phyloP scores from a whole-genome alignment of 495 filamentous ascomycete species.

The Glarea lozoyensis region DNA sequence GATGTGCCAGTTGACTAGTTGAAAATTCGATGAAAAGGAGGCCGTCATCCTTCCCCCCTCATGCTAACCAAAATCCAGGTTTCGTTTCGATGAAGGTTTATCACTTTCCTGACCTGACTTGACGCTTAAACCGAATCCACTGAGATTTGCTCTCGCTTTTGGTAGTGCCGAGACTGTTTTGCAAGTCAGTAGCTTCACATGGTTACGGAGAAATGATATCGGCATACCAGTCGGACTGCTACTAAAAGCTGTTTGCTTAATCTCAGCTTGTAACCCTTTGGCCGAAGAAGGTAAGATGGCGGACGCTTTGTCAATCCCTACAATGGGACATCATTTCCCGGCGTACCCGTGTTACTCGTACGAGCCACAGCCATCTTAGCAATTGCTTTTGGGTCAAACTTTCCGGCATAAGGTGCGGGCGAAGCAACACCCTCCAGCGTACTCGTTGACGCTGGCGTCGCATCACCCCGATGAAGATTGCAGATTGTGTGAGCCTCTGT shows the following conservation, averaged over 20 bases:
- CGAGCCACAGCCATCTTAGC: slow-evolving; percentile 56
- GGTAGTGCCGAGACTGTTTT: slow-evolving; percentile 38
- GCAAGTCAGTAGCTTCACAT: slow-evolving; percentile 10
- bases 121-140: slow-evolving; percentile 73
- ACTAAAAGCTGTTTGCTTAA: slow-evolving; percentile 36
- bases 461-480: no score
- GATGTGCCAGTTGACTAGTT: no score
- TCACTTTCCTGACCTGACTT: slow-evolving; percentile 53
- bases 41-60: slow-evolving; percentile 74
- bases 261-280: slow-evolving; percentile 43
- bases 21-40: no score
- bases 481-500: no score
- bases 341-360: slow-evolving; percentile 32
- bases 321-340: slow-evolving; percentile 55
- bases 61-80: slow-evolving; percentile 80
- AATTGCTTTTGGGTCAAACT: slow-evolving; percentile 85
- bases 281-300: slow-evolving; percentile 33
- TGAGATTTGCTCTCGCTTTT: slow-evolving; percentile 64
- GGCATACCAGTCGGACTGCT: slow-evolving; percentile 36
- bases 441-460: slow-evolving; percentile 47
- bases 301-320: slow-evolving; percentile 44
- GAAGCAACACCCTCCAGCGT: slow-evolving; percentile 41
- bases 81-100: slow-evolving; percentile 61
- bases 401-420: slow-evolving; percentile 57
- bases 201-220: no score